These are phyloP conservation scores for Colletotrichum sp. DNA, from an alignment of 2,329 filamentous ascomycete genomes.

Conservation along the genomic window DNA sequence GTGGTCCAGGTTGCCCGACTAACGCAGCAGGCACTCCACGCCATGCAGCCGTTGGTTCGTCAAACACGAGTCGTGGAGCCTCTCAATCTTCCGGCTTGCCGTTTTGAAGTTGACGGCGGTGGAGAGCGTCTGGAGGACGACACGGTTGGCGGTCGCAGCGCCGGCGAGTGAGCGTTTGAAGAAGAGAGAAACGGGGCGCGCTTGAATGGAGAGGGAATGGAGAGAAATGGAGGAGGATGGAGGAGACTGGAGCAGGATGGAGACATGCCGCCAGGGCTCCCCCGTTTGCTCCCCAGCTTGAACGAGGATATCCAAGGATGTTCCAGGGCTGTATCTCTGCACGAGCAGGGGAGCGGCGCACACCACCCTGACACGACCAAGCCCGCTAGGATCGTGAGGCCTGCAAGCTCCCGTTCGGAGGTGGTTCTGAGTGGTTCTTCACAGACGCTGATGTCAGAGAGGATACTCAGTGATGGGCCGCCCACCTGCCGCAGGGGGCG, in stretches of 20 bases:
- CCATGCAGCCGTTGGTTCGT: conserved; percentile 5
- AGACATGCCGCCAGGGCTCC: background rate
- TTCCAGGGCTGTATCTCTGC: background rate
- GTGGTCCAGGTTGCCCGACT: conserved; percentile 14
- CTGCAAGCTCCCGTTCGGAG: conserved; percentile 13
- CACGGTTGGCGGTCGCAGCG: conserved; percentile 2
- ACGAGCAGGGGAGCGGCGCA: background rate
- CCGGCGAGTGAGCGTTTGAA: conserved; percentile 10
- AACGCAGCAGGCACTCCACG: conserved; percentile 9
- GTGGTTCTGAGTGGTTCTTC: conserved; percentile 2
- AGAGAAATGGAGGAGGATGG: background rate
- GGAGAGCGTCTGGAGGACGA: background rate
- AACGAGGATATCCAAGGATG: background rate
- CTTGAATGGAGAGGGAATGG: conserved; percentile 1
- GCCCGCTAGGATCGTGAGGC: conserved; percentile 16
- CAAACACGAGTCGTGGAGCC: conserved; percentile 7
- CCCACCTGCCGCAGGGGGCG: conserved; percentile 1
- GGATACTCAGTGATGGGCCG: conserved; percentile 5
- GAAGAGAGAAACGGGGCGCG: background rate
- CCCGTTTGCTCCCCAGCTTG: background rate
- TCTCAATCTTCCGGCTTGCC: conserved; percentile 17
- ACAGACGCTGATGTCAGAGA: conserved; percentile 16
- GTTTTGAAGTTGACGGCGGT: conserved; percentile 16
- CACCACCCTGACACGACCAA: conserved; percentile 17
- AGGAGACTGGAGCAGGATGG: conserved; percentile 14